phyloP scores from a whole-genome alignment of 176 grass and related monocot species.

The Sorghum bicolor region DNA sequence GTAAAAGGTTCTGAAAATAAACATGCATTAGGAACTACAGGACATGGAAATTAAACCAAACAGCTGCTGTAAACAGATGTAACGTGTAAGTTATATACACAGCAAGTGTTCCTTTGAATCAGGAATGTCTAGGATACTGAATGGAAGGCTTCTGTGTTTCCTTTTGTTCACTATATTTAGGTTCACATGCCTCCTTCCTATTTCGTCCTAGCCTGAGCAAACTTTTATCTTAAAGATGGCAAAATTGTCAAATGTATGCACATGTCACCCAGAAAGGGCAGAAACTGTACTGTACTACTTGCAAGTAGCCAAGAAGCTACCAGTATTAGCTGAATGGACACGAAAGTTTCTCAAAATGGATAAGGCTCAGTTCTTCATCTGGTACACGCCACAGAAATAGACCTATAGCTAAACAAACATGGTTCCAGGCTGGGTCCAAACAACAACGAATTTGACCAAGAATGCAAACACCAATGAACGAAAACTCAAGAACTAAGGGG shows the following conservation, averaged over 20 bases:
- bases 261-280: not conserved
- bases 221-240: conserved; percentile 20
- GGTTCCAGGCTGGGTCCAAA: not conserved
- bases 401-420: not conserved
- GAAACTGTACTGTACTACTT: not conserved
- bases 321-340: not conserved
- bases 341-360: not conserved
- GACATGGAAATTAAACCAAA: not conserved
- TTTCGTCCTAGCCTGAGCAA: conserved; percentile 16
- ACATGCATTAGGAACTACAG: conserved; percentile 7
- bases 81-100: not conserved
- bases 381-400: not conserved
- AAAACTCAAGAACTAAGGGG: not conserved
- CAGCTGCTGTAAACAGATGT: not conserved
- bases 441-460: not conserved
- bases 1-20: conserved; percentile 78
- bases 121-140: not conserved
- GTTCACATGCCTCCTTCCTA: conserved; percentile 1
- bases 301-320: not conserved
- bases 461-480: not conserved
- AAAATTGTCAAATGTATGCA: not conserved
- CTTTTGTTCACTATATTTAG: conserved; percentile 3
- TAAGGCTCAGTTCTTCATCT: not conserved
- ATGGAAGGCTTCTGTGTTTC: not conserved
- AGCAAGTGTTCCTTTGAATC: not conserved